Base-by-base conservation (phyloP, 257 asterid genomes). In the Gardenia jasminoides region DNA sequence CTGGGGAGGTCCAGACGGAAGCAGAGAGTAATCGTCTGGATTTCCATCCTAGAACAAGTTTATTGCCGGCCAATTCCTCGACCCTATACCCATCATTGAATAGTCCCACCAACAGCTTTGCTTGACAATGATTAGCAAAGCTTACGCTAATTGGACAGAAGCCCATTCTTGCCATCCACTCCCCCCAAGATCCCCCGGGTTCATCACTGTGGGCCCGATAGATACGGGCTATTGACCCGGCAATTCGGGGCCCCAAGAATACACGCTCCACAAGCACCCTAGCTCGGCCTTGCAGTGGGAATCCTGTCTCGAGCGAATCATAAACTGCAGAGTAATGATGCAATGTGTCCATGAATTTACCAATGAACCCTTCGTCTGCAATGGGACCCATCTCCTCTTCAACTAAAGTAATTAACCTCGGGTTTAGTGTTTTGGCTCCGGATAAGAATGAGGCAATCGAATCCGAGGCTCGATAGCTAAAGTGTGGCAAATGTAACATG, bases 401-500 rank as follows among this genome's bases (percentile, higher is more conserved):
- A 15, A 93, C 97, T 0, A 93, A 80, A 4, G 98, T 90, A 4
- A 93, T 78, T 12, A 93, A 74, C 65, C 88, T 83, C 22, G 98
- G 96, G 41, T 85, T 86, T 13, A 93, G 81, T 6, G 87, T 84
- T 50, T 85, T 87, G 0, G 93, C 80, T 44, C 90, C 92, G 9
- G 94, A 79, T 75, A 93, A 28, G 66, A 93, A 93, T 0, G 98
- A 91, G 1, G 87, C 74, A 0, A 91, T 86, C n/a, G 98, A 91
- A 11, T 86, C 89, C 8, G 89, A 77, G 67, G 93, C 79, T 31
- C 98, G 90, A 10, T 86, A 79, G 36, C 80, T 88, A 9, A 85
- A 90, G 85, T 93, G 97, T 3, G 97, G 98, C 70, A 93, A 30
- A 84, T 91, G 97, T 46, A 91, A 70, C 97, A 91, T 91, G 66